phyloP scores from a whole-genome alignment of 2,329 filamentous ascomycete genomes.

The Diaporthe nobilis region DNA sequence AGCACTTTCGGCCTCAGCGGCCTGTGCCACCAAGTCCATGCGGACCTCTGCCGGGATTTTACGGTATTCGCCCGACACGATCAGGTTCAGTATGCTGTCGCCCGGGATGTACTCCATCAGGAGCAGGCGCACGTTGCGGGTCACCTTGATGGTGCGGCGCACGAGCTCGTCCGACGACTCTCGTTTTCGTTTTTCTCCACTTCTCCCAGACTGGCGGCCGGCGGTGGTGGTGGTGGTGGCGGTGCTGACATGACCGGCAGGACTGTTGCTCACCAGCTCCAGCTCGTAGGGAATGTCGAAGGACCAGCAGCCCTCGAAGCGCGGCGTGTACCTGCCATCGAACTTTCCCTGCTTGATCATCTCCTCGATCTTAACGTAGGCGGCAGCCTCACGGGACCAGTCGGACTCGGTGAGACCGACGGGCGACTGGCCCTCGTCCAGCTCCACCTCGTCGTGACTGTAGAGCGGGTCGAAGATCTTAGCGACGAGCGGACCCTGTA shows the following conservation, averaged over 20 bases:
- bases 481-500: not conserved
- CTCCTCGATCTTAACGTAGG: not conserved
- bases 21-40: not conserved
- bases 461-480: conserved; percentile 16
- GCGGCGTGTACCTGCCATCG: conserved; percentile 4
- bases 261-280: not conserved
- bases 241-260: not conserved
- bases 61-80: not conserved
- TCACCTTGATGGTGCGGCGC: not conserved
- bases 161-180: not conserved
- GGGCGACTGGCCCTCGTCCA: not conserved
- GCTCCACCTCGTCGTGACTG: not conserved
- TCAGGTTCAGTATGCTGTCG: not conserved
- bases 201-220: not conserved
- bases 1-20: conserved; percentile 7
- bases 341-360: not conserved
- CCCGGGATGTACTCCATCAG: conserved; percentile 11
- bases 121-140: conserved; percentile 5
- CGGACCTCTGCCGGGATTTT: not conserved
- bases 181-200: not conserved
- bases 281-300: conserved; percentile 5
- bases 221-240: not conserved
- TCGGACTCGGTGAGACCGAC: not conserved
- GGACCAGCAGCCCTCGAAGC: conserved; percentile 17
- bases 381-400: conserved; percentile 2